A percentile compares a stretch with the other conserved stretches of the same genome.
Evolutionary conservation across 75 land plant species (phyloP).

Genomic region (Picea glauca): DNA sequence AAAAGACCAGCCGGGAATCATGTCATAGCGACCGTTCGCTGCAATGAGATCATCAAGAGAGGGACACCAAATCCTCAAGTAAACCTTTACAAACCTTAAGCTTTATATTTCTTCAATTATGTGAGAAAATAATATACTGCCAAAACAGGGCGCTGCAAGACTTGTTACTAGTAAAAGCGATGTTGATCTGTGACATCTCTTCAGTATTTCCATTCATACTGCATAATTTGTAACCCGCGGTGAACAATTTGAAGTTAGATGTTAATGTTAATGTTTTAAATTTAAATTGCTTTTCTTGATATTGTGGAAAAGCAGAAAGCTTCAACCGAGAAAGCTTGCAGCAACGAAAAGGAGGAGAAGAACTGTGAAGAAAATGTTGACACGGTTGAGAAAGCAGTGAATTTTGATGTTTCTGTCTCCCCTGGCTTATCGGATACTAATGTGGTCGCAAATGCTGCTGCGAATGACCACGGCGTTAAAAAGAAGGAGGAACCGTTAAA

Average conservation of each 20-base stretch:
- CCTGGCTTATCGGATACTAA: not conserved
- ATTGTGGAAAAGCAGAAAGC: not conserved
- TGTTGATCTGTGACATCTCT: not conserved
- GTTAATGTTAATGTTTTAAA: not conserved
- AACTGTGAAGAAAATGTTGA: not conserved
- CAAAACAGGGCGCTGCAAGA: not conserved
- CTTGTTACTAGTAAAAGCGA: not conserved
- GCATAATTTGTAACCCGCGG: not conserved
- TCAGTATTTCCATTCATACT: not conserved
- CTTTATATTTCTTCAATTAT: not conserved
- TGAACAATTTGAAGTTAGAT: not conserved
- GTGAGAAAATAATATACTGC: not conserved
- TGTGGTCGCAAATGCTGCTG: not conserved
- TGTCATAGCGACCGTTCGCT: not conserved
- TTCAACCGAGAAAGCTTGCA: not conserved
- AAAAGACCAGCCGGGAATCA: not conserved
- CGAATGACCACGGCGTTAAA: not conserved
- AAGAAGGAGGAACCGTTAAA: not conserved
- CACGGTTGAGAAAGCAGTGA: no score
- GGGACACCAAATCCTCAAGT: not conserved
- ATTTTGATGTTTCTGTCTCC: no score
- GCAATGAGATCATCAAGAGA: not conserved
- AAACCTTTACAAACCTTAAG: not conserved
- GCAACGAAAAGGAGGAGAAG: not conserved
- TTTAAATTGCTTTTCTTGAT: conserved; percentile 1